Conservation (phyloP, 2,329 filamentous ascomycete genomes). For the Aspergillus sp. region DNA sequence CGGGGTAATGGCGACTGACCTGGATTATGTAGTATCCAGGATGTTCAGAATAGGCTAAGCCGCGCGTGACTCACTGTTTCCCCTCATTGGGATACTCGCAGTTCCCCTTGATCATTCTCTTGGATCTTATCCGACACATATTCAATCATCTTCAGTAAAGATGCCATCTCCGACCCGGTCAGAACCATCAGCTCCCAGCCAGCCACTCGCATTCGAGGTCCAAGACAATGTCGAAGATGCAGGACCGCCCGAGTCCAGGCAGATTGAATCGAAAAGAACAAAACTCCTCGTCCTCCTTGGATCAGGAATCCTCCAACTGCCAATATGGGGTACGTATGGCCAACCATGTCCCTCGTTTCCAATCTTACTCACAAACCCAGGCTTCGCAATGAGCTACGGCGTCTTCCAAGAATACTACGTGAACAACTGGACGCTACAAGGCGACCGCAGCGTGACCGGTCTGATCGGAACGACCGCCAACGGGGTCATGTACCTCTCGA, state of each 20-base stretch:
- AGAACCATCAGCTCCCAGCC: not conserved
- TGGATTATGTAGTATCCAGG: not conserved
- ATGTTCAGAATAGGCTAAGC: not conserved
- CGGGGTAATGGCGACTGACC: too few species aligned
- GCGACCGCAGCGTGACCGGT: conserved; percentile 12
- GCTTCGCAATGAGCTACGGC: conserved; percentile 15
- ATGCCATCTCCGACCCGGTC: not conserved
- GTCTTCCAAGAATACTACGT: conserved; percentile 14
- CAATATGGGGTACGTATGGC: conserved; percentile 11
- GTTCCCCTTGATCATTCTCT: too few species aligned
- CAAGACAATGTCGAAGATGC: not conserved
- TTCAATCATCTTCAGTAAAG: not conserved
- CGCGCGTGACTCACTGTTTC: not conserved
- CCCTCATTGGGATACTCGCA: too few species aligned
- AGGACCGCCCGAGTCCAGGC: not conserved
- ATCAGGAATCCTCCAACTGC: conserved; percentile 11
- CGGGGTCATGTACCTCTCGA: conserved; percentile 16
- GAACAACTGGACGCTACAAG: conserved; percentile 12
- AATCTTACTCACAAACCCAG: not conserved
- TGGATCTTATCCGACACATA: not conserved
- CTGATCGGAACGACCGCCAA: conserved; percentile 14
- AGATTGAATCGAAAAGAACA: not conserved
- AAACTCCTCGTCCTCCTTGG: conserved; percentile 10
- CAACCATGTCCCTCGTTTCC: not conserved
- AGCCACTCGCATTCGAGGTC: not conserved